Percentiles rank a stretch among this genome's conserved stretches.
These are phyloP conservation scores for Neurospora sp. DNA, from an alignment of 495 filamentous ascomycete species.

Conservation along the genomic window DNA sequence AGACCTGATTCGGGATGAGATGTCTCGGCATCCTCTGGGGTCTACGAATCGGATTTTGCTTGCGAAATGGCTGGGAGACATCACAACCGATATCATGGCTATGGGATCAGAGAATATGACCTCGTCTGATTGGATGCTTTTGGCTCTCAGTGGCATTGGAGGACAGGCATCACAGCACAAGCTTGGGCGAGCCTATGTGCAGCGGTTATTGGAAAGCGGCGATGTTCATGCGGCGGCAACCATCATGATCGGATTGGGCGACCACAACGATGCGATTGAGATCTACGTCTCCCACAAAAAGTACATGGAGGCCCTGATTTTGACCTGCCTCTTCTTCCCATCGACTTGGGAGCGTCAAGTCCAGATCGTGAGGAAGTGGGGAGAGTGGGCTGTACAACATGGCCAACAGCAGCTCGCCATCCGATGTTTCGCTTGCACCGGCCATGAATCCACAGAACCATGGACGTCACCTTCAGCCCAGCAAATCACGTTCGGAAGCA, in stretches of 20 bases:
- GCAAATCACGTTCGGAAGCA: constrained; percentile 48
- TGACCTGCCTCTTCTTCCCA: constrained; percentile 65
- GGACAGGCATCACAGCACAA: constrained; percentile 75
- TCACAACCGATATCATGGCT: constrained; percentile 72
- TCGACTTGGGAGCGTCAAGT: constrained; percentile 83
- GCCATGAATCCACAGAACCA: constrained; percentile 60
- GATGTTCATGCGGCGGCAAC: constrained; percentile 88
- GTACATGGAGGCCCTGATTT: constrained; percentile 82
- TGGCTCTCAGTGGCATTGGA: constrained; percentile 82
- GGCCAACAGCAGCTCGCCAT: constrained; percentile 85
- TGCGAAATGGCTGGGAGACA: constrained; percentile 85
- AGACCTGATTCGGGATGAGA: constrained; percentile 77
- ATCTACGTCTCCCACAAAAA: constrained; percentile 87
- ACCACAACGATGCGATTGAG: constrained; percentile 90
- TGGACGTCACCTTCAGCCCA: constrained; percentile 77
- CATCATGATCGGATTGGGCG: constrained; percentile 83
- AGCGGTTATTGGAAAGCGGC: constrained; percentile 77
- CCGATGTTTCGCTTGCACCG: constrained; percentile 80
- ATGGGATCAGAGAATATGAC: constrained; percentile 71
- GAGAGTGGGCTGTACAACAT: constrained; percentile 78
- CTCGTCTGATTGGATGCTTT: constrained; percentile 90
- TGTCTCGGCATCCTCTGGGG: constrained; percentile 58
- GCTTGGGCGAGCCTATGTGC: constrained; percentile 84
- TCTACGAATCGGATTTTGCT: constrained; percentile 71
- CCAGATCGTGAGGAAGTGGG: constrained; percentile 85